Conservation (phyloP, 176 grass and related monocot species). For the Miscanthus lutarioriparius region DNA sequence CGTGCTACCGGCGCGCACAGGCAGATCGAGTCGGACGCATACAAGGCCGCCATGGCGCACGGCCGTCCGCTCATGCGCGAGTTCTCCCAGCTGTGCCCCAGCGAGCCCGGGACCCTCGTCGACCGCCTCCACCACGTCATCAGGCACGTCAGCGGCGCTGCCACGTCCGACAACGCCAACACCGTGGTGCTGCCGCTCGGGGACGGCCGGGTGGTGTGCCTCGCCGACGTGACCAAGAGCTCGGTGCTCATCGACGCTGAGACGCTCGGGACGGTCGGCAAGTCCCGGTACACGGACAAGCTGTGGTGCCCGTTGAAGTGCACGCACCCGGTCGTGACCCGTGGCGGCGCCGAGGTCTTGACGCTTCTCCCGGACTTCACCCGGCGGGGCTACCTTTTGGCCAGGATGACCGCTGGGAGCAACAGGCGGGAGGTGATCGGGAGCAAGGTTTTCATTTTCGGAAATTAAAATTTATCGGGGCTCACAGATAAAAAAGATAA, state of each 20-base stretch:
- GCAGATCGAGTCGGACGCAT: conserved; percentile 70
- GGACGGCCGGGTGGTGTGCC: conserved; percentile 59
- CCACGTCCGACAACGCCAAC: conserved; percentile 68
- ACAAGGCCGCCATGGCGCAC: background rate
- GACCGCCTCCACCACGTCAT: background rate
- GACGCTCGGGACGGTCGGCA: conserved; percentile 51
- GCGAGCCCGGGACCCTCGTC: conserved; percentile 29
- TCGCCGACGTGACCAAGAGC: conserved; percentile 49
- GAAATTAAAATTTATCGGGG: too few relatives aligned
- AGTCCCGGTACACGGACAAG: conserved; percentile 48
- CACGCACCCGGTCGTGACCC: conserved; percentile 59
- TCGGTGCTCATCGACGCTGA: conserved; percentile 52
- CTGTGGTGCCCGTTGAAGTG: conserved; percentile 48
- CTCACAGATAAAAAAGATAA: too few relatives aligned
- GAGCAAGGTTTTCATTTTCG: too few relatives aligned
- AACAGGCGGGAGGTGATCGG: conserved; percentile 60
- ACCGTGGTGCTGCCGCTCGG: conserved; percentile 52
- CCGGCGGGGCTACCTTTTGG: conserved; percentile 47
- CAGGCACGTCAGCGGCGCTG: conserved; percentile 27
- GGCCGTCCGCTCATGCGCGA: conserved; percentile 32
- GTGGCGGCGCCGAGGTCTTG: conserved; percentile 30
- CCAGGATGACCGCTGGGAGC: conserved; percentile 46
- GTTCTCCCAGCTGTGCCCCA: conserved; percentile 50
- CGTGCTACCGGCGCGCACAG: conserved; percentile 43
- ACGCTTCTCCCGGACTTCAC: conserved; percentile 57